These are phyloP conservation scores for Suillus spraguei DNA, from an alignment of 768 basidiomycete species.

Conservation along the genomic window DNA sequence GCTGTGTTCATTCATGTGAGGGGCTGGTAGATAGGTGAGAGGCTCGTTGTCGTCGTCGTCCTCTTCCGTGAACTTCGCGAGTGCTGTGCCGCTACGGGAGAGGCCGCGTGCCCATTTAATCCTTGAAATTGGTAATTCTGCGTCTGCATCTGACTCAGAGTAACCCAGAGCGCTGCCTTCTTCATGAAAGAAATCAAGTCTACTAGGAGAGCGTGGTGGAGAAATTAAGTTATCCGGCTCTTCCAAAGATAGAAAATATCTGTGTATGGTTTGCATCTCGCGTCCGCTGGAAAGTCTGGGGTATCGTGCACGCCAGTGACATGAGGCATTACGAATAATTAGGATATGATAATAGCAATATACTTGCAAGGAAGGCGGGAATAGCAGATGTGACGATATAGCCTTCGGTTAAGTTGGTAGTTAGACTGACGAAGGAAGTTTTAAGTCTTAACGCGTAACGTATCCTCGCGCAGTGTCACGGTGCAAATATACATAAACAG, in stretches of 20 bases:
- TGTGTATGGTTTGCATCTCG: slow-evolving; percentile 18
- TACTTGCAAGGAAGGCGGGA: neutral
- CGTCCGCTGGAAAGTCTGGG: slow-evolving; percentile 3
- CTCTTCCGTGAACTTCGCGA: slow-evolving; percentile 12
- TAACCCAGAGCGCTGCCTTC: slow-evolving; percentile 3
- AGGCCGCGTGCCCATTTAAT: slow-evolving; percentile 18
- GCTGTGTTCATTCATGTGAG: slow-evolving; percentile 6
- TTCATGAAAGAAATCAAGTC: slow-evolving; percentile 42
- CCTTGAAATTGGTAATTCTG: slow-evolving; percentile 2
- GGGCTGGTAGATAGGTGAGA: slow-evolving; percentile 3
- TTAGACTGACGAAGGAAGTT: neutral
- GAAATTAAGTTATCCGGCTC: slow-evolving; percentile 17
- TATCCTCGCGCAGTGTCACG: slow-evolving; percentile 1
- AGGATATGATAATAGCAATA: neutral
- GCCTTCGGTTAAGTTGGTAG: neutral
- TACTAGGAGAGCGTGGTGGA: slow-evolving; percentile 51
- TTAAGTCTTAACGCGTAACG: slow-evolving; percentile 1
- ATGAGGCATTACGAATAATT: neutral
- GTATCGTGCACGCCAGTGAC: neutral
- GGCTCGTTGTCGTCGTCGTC: slow-evolving; percentile 13
- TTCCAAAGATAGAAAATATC: slow-evolving; percentile 11
- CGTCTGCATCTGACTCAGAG: slow-evolving; percentile 8
- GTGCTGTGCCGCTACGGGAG: slow-evolving; percentile 8
- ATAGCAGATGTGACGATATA: slow-evolving; percentile 1
- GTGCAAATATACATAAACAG: slow-evolving; percentile 24